phyloP scores from a whole-genome alignment of 176 grass and related monocot species.

The Saccharum spontaneum region DNA sequence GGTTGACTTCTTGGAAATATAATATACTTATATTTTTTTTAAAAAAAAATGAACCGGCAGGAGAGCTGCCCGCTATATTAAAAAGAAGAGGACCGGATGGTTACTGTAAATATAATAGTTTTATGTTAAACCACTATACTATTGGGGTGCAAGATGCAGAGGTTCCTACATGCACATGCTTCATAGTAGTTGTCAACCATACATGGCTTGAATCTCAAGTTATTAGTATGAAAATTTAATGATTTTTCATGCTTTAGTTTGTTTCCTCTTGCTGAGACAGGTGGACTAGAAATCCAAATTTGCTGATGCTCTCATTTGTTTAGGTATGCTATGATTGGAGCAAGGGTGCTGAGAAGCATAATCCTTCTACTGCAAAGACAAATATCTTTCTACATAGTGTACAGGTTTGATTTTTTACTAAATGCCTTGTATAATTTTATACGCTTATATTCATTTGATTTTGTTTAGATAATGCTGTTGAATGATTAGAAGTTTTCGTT shows the following conservation, averaged over 20 bases:
- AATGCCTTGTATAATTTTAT: neutral
- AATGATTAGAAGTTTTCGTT: neutral
- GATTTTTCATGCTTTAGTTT: neutral
- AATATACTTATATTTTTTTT: neutral
- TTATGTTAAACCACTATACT: neutral
- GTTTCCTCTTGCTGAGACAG: neutral
- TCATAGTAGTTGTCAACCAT: conserved; percentile 2
- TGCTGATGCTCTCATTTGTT: conserved; percentile 19
- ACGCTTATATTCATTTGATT: conserved; percentile 9
- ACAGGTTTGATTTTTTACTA: conserved; percentile 55
- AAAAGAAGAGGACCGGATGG: neutral
- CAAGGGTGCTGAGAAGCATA: conserved; percentile 94
- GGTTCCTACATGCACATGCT: neutral
- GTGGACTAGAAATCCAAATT: neutral
- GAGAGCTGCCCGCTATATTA: neutral
- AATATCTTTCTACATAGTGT: conserved; percentile 89
- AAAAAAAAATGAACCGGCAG: neutral
- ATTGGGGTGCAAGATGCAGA: neutral
- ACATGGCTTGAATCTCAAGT: neutral
- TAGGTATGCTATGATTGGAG: conserved; percentile 98
- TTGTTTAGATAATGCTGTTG: neutral
- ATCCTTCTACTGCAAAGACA: conserved; percentile 79
- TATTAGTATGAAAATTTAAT: conserved; percentile 18
- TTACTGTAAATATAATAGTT: neutral
- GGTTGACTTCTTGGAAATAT: neutral